phyloP scores from a whole-genome alignment of 1,284 basidiomycete species.

The Hymenochaete sp. region DNA sequence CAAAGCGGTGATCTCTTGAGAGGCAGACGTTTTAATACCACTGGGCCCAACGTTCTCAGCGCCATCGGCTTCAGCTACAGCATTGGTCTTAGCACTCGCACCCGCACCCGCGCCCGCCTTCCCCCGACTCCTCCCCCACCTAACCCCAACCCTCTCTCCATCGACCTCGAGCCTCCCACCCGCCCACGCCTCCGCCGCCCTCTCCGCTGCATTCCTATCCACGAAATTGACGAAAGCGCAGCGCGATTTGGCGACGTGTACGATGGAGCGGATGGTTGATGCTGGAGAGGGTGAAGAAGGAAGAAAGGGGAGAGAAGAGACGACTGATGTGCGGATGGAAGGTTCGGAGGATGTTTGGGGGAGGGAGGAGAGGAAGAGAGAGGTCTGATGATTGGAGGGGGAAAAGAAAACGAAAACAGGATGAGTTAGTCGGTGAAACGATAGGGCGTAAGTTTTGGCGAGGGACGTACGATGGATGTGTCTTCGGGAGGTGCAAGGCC shows the following conservation, averaged over 20 bases:
- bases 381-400: slow-evolving; percentile 49
- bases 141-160: slow-evolving; percentile 66
- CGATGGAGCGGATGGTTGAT: slow-evolving; percentile 61
- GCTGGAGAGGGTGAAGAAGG: slow-evolving; percentile 33
- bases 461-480: slow-evolving; percentile 60
- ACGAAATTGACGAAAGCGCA: slow-evolving; percentile 97
- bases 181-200: slow-evolving; percentile 79
- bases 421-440: neutral
- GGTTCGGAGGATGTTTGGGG: slow-evolving; percentile 68
- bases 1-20: too few species aligned
- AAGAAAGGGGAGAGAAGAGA: slow-evolving; percentile 63
- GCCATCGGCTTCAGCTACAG: neutral
- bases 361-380: slow-evolving; percentile 84
- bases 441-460: neutral
- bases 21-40: too few species aligned
- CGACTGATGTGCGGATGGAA: slow-evolving; percentile 68
- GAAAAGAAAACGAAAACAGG: slow-evolving; percentile 1
- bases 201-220: slow-evolving; percentile 73
- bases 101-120: neutral
- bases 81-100: neutral
- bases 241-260: slow-evolving; percentile 79
- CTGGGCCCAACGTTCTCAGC: too few species aligned
- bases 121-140: slow-evolving; percentile 70
- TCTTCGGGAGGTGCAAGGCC: slow-evolving; percentile 90
- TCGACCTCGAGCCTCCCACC: slow-evolving; percentile 83